Base-by-base conservation (phyloP, 306 rosid genomes). In the Oxytropis ochrocephala region DNA sequence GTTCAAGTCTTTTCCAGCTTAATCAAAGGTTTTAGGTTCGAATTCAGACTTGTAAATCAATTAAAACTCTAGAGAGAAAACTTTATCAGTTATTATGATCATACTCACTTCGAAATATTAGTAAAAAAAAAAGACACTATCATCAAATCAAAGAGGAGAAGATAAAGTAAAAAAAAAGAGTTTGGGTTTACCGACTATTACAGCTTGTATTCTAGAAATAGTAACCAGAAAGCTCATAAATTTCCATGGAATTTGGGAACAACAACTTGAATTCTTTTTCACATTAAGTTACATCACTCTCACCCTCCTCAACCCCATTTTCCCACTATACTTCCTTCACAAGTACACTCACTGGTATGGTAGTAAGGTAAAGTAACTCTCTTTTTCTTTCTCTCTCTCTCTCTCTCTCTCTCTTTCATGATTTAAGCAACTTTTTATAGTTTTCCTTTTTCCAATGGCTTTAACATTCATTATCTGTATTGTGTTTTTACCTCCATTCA, bases 211-310 rank as follows among this genome's bases (percentile, higher is more conserved):
- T 41, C 79, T 59, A 19, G 36, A 79, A 75, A 53, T 75, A 57
- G 85, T 73, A 81, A 18, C 83, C 51, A 12, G 73, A 33, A 14
- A 44, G 27, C 76, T 79, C 88, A 71, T 84, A 81, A 84, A 85
- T 87, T 77, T 82, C 85, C 82, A 88, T 90, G 87, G 91, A 82
- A 80, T 78, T 73, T 64, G 79, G 75, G 85, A 66, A 35, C 49
- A 73, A 43, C 47, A 74, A 73, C 78, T 78, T 78, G 7, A 29
- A 68, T 44, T 71, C 72, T 36, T 18, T 58, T 64, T 65, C 75
- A 36, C 77, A 18, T 59, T 79, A 48, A 39, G 74, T 64, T 72
- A 65, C 63, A 60, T 79, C 86, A 68, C 30, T 48, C 76, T 70
- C 79, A 67, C 44, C 11, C 44, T 39, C 11, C 44, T 39, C 44